Conservation (phyloP, 177 flowering plant genomes). For the Vitis hybrid region DNA sequence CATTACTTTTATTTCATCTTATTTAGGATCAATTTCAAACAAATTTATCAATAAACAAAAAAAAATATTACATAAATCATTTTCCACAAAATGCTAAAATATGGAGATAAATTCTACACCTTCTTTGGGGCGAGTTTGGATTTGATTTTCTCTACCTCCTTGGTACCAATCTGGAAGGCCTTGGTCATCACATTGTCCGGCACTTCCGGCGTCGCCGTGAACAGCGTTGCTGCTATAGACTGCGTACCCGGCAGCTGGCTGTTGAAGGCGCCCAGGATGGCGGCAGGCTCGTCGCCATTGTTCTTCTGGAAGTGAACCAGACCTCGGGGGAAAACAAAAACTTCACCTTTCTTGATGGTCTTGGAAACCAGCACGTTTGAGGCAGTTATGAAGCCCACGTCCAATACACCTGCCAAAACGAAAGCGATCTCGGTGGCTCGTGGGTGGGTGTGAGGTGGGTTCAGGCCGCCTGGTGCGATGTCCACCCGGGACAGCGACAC, state of each 20-base stretch:
- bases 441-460: constrained; percentile 48
- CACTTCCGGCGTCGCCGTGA: background rate
- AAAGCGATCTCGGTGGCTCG: constrained; percentile 35
- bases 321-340: constrained; percentile 31
- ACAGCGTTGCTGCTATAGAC: background rate
- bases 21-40: too few species aligned
- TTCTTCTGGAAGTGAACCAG: constrained; percentile 35
- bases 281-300: constrained; percentile 18
- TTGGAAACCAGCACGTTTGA: constrained; percentile 21
- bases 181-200: background rate
- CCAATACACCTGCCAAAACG: constrained; percentile 32
- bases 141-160: background rate
- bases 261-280: constrained; percentile 25
- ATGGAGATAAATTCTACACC: background rate
- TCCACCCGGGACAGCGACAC: constrained; percentile 30
- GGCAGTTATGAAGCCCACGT: constrained; percentile 38
- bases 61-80: too few species aligned
- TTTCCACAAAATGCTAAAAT: too few species aligned
- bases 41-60: too few species aligned
- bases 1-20: too few species aligned
- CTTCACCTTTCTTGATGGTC: constrained; percentile 21
- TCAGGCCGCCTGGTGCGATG: constrained; percentile 26
- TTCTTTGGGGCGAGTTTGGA: background rate
- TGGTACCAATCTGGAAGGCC: constrained; percentile 4
- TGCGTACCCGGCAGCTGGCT: constrained; percentile 16